Evolutionary conservation across 2,329 filamentous ascomycete genomes (phyloP), one percentile per base, ranked within the genome.

Genomic region (Phoma sp.): DNA sequence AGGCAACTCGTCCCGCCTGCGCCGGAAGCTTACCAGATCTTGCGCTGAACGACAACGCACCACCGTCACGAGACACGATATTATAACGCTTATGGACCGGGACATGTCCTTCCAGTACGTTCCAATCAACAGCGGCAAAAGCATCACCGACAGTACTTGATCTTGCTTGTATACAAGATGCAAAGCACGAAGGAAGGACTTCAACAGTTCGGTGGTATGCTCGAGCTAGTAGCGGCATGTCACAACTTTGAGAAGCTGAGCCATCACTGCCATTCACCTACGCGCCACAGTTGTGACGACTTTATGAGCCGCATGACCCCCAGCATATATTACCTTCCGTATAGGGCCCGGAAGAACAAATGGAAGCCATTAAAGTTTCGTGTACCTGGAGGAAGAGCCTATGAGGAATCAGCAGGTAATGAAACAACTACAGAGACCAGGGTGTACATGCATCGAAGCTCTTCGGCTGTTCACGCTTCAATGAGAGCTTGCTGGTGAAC

Each of bases 1-100:
- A 55, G 70, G 71, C 59, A 68, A 59, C 60, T 59, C 70, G 66
- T 72, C 70, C 71, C 71, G 71, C 64, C 59, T 65, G 52, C 61
- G 65, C 71, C 71, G 71, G 56, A 61, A 65, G 55, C 49, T 60
- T 65, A 41, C 52, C 42, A 55, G 25, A 33, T 57, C 42, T 38
- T 58, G 42, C 48, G 27, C 43, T 55, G 8, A 39, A 42, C 38
- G 18, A 47, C 27, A 35, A 36, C 25, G 52, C 32, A 29, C n/a
- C 24, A n/a, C 11, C 8, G 23, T 13, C 25, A 11, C 24, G 25
- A 23, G 40, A 30, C 40, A 32, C 40, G 27, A 22, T 33, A 33
- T 5, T 9, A n/a, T 13, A 13, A 33, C 32, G 13, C 32, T n/a
- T 33, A 33, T 33, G 9, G 32, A 33, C 32, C 10, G 32, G 32